These are phyloP conservation scores for Wilcoxina mikolae DNA, from an alignment of 495 filamentous ascomycete species.

Conservation along the genomic window DNA sequence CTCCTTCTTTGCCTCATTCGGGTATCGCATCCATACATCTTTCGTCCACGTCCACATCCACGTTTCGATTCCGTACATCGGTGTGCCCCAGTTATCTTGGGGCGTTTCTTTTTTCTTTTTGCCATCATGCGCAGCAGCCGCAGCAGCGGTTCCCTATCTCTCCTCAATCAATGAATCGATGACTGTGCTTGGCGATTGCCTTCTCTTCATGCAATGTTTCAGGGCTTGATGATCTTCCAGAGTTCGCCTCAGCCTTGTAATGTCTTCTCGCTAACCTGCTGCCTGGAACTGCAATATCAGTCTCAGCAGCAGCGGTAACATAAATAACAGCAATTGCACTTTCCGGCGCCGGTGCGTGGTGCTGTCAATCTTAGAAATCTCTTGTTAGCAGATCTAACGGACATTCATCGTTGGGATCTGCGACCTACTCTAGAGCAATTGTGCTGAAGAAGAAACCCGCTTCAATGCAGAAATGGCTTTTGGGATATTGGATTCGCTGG, in stretches of 20 bases:
- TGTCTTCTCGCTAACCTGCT: too few species aligned
- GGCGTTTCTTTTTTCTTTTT: background rate
- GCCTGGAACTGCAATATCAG: too few species aligned
- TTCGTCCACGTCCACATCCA: background rate
- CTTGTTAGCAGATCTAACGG: background rate
- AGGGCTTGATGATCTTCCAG: too few species aligned
- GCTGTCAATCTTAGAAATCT: background rate
- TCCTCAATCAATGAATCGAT: background rate
- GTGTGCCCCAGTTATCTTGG: background rate
- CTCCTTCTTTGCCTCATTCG: conserved; percentile 1
- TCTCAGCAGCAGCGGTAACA: too few species aligned
- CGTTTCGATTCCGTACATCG: background rate
- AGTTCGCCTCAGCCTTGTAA: background rate
- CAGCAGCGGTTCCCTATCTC: background rate
- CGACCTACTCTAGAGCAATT: background rate
- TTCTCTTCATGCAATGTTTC: too few species aligned
- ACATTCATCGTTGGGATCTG: background rate
- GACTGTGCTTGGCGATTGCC: background rate
- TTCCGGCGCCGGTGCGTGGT: background rate
- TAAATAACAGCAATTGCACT: background rate
- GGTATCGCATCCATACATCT: background rate
- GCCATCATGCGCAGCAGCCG: background rate
- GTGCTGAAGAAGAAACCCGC: background rate
- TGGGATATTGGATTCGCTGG: background rate
- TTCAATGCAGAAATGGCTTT: background rate